Evolutionary conservation across 805 yeast genomes (phyloP).

Genomic region (Maudiozyma saulgeensis): DNA sequence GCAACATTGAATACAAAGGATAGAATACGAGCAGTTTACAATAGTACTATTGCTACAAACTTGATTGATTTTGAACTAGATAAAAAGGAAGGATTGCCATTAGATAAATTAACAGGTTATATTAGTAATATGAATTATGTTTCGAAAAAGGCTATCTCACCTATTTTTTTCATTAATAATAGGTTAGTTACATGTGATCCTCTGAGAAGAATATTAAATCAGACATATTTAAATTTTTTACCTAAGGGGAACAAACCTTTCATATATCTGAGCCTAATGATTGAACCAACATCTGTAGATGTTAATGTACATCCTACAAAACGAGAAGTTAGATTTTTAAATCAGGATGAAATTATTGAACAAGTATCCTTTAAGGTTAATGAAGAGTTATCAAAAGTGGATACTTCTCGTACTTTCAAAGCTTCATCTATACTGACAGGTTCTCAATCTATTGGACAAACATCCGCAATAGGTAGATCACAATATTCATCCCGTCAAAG

Average conservation of each 20-base stretch:
- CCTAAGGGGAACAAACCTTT: constrained; percentile 78
- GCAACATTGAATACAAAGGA: constrained; percentile 45
- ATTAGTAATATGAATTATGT: constrained; percentile 64
- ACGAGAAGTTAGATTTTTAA: constrained; percentile 75
- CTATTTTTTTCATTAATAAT: constrained; percentile 77
- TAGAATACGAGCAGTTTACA: constrained; percentile 65
- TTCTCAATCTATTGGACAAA: constrained; percentile 3
- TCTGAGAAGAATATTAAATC: constrained; percentile 53
- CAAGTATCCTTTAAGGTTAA: constrained; percentile 42
- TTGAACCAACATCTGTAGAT: constrained; percentile 65
- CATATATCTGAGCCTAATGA: constrained; percentile 59
- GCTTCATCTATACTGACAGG: constrained; percentile 48
- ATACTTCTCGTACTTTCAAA: constrained; percentile 57
- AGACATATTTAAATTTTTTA: constrained; percentile 52
- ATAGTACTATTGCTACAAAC: constrained; percentile 57
- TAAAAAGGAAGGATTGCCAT: constrained; percentile 35
- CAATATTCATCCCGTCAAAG: not conserved
- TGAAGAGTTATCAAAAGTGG: constrained; percentile 43
- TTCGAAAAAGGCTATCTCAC: constrained; percentile 55
- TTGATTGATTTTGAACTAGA: constrained; percentile 39
- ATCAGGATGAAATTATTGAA: constrained; percentile 80
- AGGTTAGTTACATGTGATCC: constrained; percentile 81
- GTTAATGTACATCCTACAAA: constrained; percentile 96
- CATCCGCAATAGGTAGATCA: not conserved
- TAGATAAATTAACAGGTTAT: constrained; percentile 45